Evolutionary conservation across 805 yeast species (phyloP), one percentile per base, ranked within the genome.

Genomic region (Pachysolen tannophilus): DNA sequence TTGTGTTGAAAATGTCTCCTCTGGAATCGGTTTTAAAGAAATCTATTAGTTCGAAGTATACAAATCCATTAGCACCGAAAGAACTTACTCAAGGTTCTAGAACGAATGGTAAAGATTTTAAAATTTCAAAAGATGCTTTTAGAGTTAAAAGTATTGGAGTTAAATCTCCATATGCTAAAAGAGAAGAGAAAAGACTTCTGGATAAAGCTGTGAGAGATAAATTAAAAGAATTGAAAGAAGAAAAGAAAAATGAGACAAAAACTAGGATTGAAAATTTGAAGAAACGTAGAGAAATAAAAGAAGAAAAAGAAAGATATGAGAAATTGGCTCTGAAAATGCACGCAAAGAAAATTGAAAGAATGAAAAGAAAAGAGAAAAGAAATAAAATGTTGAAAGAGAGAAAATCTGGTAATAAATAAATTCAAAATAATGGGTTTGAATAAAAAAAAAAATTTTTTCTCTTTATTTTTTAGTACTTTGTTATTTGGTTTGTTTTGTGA

Each of bases 381-480:
- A 90, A 88, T 65, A 90, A 90, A 63, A 65, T 87, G 50, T 76
- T 88, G 55, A 86, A 80, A 56, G 97, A 88, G 53, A 95, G 97
- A 45, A 55, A 42, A 45, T 33, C n/a, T n/a, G n/a, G n/a, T n/a
- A n/a, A n/a, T n/a, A n/a, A n/a, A n/a, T n/a, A n/a, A n/a, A n/a
- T n/a, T n/a, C n/a, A n/a, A n/a, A n/a, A n/a, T n/a, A n/a, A n/a
- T n/a, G n/a, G n/a, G n/a, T n/a, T n/a, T n/a, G n/a, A n/a, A n/a
- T n/a, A n/a, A n/a, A n/a, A n/a, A n/a, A n/a, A n/a, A n/a, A n/a
- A n/a, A n/a, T n/a, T n/a, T n/a, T n/a, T n/a, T n/a, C n/a, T n/a
- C n/a, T n/a, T n/a, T n/a, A n/a, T n/a, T n/a, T n/a, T n/a, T n/a
- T n/a, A n/a, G n/a, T n/a, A n/a, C n/a, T n/a, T n/a, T n/a, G n/a